Base-by-base conservation (phyloP, 441 rosid species). In the Lepidium campestre region DNA sequence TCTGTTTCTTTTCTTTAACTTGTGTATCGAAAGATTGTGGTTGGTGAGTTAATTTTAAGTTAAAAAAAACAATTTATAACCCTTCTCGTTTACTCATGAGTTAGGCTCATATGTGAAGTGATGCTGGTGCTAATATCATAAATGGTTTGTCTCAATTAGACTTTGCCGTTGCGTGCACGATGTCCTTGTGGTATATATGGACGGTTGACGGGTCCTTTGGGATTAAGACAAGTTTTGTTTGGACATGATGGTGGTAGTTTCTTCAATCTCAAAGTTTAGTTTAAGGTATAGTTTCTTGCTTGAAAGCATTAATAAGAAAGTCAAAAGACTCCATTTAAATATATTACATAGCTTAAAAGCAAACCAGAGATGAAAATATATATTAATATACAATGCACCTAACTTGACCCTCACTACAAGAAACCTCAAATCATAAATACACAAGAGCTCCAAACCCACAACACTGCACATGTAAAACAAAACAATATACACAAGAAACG, bases 261-360 rank as follows among this genome's bases (percentile, higher is more conserved):
- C 27, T 23, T 3, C 27, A 0, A 23, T 44, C 57, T 58, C 34
- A 72, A 52, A 59, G n/a, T 48, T 73, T 31, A 35, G 14, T 39
- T 58, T 66, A 52, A 66, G 72, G 63, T 53, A 52, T 45, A 50
- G 63, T 60, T 72, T 73, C 68, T 72, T 72, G 76, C 67, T 52
- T 72, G 18, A 53, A 58, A 52, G 71, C 67, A 65, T 48, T 40
- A 25, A 57, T 41, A 48, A 31, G 23, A 22, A 62, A 64, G 49
- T 52, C 54, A 20, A 71, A 35, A 32, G 22, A 45, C 44, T 48
- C 45, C 59, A 57, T 41, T 41, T 8, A 7, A 57, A 20, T 57
- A 52, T 29, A 42, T 35, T 58, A 19, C 72, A 42, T 7, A 53
- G 14, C 58, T 54, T 73, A 14, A 60, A 73, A 73, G 73, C 73